Evolutionary conservation across 805 yeast species (phyloP).

Genomic region (Saccharomycopsis lassenensis): DNA sequence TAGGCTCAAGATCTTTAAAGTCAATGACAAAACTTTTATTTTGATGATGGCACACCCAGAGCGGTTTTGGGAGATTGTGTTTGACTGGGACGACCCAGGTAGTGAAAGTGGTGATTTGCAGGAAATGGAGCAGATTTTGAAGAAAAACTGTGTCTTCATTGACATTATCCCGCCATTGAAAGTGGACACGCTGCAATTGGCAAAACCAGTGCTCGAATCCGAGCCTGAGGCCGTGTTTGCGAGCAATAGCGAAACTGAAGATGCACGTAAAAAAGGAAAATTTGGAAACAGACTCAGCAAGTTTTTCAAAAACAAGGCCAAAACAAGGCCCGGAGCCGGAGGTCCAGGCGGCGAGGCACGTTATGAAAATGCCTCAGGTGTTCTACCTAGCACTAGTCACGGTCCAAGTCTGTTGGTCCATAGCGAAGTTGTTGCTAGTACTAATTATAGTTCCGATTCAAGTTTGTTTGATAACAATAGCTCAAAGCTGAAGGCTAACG

Average conservation of each 20-base stretch:
- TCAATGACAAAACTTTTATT: constrained; percentile 6
- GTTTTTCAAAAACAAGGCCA: constrained; percentile 8
- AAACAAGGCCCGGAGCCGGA: not conserved
- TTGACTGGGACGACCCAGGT: constrained; percentile 3
- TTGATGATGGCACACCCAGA: constrained; percentile 14
- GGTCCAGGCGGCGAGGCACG: no score
- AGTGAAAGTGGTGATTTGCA: not conserved
- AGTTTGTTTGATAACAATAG: constrained; percentile 1
- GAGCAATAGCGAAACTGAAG: not conserved
- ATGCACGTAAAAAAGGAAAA: not conserved
- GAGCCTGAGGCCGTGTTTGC: not conserved
- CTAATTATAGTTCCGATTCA: not conserved
- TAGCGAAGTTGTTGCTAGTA: not conserved
- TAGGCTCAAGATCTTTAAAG: constrained; percentile 7
- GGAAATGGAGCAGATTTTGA: constrained; percentile 6
- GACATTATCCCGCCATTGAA: constrained; percentile 6
- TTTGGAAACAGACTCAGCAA: constrained; percentile 10
- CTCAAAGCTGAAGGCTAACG: constrained; percentile 5
- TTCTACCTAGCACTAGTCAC: not conserved
- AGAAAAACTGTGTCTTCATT: constrained; percentile 5
- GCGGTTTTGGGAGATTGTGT: constrained; percentile 13
- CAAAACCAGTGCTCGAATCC: no score
- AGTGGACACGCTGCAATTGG: no score
- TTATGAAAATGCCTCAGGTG: no score
- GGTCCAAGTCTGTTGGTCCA: not conserved